Base-by-base conservation (phyloP, 257 asterid species). In the Solanum virginianum region DNA sequence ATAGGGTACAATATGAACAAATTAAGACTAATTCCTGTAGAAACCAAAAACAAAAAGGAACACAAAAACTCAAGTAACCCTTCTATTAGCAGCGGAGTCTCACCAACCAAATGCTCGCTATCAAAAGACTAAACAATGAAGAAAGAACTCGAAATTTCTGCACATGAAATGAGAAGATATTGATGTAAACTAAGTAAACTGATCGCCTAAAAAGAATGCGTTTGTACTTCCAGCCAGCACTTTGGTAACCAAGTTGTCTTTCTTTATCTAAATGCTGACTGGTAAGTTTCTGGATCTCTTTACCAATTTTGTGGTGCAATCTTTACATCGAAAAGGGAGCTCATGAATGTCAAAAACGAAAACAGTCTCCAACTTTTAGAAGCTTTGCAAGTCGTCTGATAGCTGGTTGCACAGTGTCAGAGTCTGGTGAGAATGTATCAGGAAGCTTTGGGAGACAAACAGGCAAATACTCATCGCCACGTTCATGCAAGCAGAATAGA, bases 401-500 rank as follows among this genome's bases (percentile, higher is more conserved):
- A 41, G 89, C 89, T 63, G 95, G 93, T 84, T 87, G 90, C 85
- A 96, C 97, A 11, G 92, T 91, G 84, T 89, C 91, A 82, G 97
- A 94, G 84, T 88, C 62, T 32, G 92, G 92, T 80, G 95, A 88
- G 45, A 96, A 85, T 32, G 93, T 86, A 62, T 85, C 79, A 39
- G 99, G 99, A 86, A 96, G 93, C 82, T 95, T 95, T 8, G 99
- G 99, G 80, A 93, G 75, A 89, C 99, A 96, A 85, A 90, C 87
- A 17, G 99, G 99, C 63, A 93, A 62, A 90, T 85, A 89, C 26
- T 89, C 90, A 60, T 92, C 90, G 12, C 86, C 89, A 17, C 87
- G 87, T 80, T 91, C 96, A 47, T 90, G 89, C 49, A 88, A 43
- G 90, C 91, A 80, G 87, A 94, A 94, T 75, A 90, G 90, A 49